These are phyloP conservation scores for Fusarium humuli DNA, from an alignment of 2,329 filamentous ascomycete species.

Conservation along the genomic window DNA sequence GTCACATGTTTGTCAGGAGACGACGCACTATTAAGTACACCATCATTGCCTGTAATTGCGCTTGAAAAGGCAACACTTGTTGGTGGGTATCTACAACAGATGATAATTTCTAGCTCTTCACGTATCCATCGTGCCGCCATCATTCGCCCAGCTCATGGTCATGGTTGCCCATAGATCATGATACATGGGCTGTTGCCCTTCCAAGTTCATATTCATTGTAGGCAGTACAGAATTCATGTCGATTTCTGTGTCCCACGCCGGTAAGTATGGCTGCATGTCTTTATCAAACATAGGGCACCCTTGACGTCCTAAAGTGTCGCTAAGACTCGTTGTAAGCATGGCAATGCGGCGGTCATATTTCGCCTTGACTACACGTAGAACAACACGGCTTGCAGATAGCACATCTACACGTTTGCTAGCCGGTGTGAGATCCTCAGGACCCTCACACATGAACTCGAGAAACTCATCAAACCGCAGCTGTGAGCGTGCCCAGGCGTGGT, in stretches of 20 bases:
- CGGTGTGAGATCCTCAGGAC: slow-evolving; percentile 36
- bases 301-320: slow-evolving; percentile 14
- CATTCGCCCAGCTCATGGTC: slow-evolving; percentile 58
- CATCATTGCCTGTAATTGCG: not conserved
- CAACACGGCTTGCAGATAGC: slow-evolving; percentile 58
- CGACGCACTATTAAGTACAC: not conserved
- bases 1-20: slow-evolving; percentile 17
- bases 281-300: slow-evolving; percentile 66
- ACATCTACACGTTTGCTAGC: slow-evolving; percentile 54
- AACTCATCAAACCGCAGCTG: slow-evolving; percentile 56
- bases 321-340: slow-evolving; percentile 36
- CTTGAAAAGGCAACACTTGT: not conserved
- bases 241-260: slow-evolving; percentile 58
- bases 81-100: not conserved
- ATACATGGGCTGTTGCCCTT: slow-evolving; percentile 47
- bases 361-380: slow-evolving; percentile 58
- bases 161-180: slow-evolving; percentile 63
- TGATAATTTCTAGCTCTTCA: not conserved
- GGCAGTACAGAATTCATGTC: slow-evolving; percentile 27
- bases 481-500: slow-evolving; percentile 54
- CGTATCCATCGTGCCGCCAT: slow-evolving; percentile 20
- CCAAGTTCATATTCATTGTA: slow-evolving; percentile 3
- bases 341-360: slow-evolving; percentile 60
- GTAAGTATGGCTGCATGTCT: slow-evolving; percentile 59
- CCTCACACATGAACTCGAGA: slow-evolving; percentile 52